phyloP scores from a whole-genome alignment of 2,329 filamentous ascomycete species.

The Ophiostoma pallidulum region DNA sequence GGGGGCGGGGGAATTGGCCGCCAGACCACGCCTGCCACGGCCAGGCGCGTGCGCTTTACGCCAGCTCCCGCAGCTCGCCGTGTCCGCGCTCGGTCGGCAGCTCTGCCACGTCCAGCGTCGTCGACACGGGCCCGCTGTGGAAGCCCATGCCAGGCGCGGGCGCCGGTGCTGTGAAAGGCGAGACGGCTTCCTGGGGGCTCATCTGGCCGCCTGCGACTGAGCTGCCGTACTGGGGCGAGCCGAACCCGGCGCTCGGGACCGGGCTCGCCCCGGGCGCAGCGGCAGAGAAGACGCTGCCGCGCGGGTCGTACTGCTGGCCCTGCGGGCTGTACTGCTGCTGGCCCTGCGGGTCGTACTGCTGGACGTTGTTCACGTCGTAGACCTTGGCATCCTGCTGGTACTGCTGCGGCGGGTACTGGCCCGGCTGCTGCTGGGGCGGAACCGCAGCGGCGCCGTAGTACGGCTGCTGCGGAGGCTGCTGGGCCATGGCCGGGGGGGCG shows the following conservation, averaged over 20 bases:
- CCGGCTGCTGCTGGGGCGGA: background rate
- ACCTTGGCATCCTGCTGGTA: constrained; percentile 3
- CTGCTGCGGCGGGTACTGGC: background rate
- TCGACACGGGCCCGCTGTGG: constrained; percentile 15
- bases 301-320: constrained; percentile 4
- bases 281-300: background rate
- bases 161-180: background rate
- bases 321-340: constrained; percentile 2
- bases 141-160: constrained; percentile 14
- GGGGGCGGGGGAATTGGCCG: too few species aligned
- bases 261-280: background rate
- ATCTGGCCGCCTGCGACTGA: background rate
- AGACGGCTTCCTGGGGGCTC: constrained; percentile 12
- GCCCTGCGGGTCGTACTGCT: background rate
- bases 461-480: constrained; percentile 12
- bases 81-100: constrained; percentile 24
- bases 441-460: constrained; percentile 9
- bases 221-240: background rate
- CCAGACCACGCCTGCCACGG: background rate
- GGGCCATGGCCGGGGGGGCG: constrained; percentile 6
- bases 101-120: constrained; percentile 20
- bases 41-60: constrained; percentile 13
- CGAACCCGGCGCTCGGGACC: constrained; percentile 1
- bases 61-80: constrained; percentile 26
- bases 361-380: constrained; percentile 4